These are phyloP conservation scores for Arabidopsis lyrata DNA, from an alignment of 441 rosid genomes.

Conservation along the genomic window DNA sequence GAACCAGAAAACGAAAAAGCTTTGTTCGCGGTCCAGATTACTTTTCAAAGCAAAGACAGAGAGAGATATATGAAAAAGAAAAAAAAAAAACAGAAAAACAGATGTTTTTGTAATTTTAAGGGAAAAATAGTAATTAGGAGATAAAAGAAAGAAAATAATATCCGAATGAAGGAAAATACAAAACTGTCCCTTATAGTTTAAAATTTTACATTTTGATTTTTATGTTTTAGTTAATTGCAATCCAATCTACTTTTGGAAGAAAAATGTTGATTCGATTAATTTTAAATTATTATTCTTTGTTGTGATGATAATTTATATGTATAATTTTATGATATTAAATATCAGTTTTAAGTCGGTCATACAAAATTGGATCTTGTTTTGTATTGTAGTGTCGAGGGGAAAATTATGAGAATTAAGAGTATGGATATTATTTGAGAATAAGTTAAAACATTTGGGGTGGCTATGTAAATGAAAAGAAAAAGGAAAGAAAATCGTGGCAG, in stretches of 20 bases:
- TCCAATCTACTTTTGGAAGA: background rate
- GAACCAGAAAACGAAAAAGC: constrained; percentile 56
- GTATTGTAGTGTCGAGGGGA: background rate
- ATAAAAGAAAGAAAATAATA: background rate
- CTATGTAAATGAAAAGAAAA: constrained; percentile 8
- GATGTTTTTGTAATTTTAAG: background rate
- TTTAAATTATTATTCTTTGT: background rate
- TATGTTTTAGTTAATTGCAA: background rate
- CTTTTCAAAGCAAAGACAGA: constrained; percentile 46
- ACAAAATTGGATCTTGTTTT: background rate
- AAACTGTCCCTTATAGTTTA: background rate
- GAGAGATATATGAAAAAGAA: background rate
- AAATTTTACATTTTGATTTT: background rate
- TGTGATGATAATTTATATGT: background rate
- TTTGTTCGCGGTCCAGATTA: constrained; percentile 77
- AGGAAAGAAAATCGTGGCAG: constrained; percentile 38
- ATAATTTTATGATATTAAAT: background rate
- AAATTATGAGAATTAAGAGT: background rate
- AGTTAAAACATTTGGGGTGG: background rate
- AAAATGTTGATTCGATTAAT: background rate
- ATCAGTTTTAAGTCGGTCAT: background rate
- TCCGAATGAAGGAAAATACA: background rate
- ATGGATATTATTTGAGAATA: background rate
- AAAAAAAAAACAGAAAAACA: constrained; percentile 19
- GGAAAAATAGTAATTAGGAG: background rate